phyloP scores from a whole-genome alignment of 2,329 filamentous ascomycete genomes.

The Claviceps fusiformis region DNA sequence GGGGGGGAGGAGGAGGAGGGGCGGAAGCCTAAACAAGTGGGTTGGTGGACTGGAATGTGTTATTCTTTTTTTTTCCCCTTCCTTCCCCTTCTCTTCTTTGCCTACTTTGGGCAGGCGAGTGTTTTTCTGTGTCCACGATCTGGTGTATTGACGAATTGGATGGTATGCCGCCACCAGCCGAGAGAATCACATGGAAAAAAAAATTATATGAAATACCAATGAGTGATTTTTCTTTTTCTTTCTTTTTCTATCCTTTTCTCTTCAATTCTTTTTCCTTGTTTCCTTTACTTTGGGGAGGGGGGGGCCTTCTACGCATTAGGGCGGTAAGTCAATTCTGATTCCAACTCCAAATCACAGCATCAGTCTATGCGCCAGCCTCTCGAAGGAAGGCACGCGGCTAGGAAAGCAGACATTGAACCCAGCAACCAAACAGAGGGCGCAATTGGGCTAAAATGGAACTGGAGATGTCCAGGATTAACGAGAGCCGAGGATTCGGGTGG shows the following conservation, averaged over 20 bases:
- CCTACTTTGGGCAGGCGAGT: background rate
- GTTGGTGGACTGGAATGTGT: constrained; percentile 4
- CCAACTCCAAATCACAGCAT: background rate
- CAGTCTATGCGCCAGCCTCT: background rate
- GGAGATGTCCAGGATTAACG: background rate
- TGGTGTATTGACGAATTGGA: background rate
- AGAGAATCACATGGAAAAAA: background rate
- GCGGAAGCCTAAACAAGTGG: constrained; percentile 5
- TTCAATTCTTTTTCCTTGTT: too few relatives aligned
- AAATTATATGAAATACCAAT: too few relatives aligned
- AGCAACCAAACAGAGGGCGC: background rate
- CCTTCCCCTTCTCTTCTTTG: background rate
- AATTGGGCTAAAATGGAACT: background rate
- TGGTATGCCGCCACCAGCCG: background rate
- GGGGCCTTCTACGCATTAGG: background rate
- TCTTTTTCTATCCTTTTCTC: too few relatives aligned
- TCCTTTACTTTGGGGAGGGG: too few relatives aligned
- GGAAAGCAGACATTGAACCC: background rate
- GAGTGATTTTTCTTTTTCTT: too few relatives aligned
- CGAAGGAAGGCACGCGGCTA: background rate
- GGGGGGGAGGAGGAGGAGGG: constrained; percentile 1
- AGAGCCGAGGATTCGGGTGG: background rate
- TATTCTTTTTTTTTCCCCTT: background rate
- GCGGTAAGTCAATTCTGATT: background rate
- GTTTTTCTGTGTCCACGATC: background rate